Percentiles rank a stretch among this genome's conserved stretches.
Evolutionary conservation across 805 yeast species (phyloP).

Genomic region (Maudiozyma saulgeensis): DNA sequence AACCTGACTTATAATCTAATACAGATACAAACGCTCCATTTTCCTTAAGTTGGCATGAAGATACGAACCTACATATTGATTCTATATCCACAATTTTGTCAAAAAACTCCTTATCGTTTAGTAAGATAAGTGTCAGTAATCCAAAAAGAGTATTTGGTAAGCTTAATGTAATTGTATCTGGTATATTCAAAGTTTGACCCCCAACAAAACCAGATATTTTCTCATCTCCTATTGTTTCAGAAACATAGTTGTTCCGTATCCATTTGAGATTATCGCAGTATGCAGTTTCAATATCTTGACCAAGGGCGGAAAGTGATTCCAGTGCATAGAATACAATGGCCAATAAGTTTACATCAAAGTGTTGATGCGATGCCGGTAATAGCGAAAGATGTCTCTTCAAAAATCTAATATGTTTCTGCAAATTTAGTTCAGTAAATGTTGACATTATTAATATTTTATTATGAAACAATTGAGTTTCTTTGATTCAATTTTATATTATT

Average conservation of each 20-base stretch:
- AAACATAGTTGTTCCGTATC: slow-evolving; percentile 16
- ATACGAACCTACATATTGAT: slow-evolving; percentile 45
- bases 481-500: too few species aligned
- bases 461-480: too few species aligned
- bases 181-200: slow-evolving; percentile 9
- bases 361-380: slow-evolving; percentile 46
- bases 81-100: slow-evolving; percentile 30
- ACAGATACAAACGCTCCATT: slow-evolving; percentile 50
- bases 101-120: slow-evolving; percentile 39
- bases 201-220: slow-evolving; percentile 24
- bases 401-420: slow-evolving; percentile 32
- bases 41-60: slow-evolving; percentile 45
- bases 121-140: slow-evolving; percentile 40
- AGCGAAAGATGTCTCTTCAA: slow-evolving; percentile 42
- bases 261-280: slow-evolving; percentile 26
- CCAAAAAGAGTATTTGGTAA: slow-evolving; percentile 74
- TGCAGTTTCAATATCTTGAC: slow-evolving; percentile 20
- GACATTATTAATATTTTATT: too few species aligned
- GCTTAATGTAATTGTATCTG: slow-evolving; percentile 36
- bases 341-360: slow-evolving; percentile 60
- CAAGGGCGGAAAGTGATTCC: slow-evolving; percentile 36
- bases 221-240: slow-evolving; percentile 26
- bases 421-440: background rate
- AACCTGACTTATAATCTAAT: slow-evolving; percentile 23
- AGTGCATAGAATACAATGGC: slow-evolving; percentile 65